A percentile compares a stretch with the other conserved stretches of the same genome.
Conservation (phyloP, 306 rosid genomes). For the Begonia peltatifolia region DNA sequence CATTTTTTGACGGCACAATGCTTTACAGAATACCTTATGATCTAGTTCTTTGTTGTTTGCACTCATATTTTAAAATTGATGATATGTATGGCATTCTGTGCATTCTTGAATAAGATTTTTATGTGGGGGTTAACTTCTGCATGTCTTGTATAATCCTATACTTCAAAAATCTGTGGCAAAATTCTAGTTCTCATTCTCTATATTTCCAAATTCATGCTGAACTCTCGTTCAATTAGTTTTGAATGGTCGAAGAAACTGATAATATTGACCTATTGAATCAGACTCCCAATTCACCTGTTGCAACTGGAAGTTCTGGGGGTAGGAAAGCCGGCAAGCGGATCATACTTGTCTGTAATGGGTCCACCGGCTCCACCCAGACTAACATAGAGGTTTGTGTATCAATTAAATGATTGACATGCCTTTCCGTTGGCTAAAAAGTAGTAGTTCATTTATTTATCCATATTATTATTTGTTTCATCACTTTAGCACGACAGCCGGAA, state of each 20-base stretch:
- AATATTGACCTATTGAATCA: conserved; percentile 32
- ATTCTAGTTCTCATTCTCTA: background rate
- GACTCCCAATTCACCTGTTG: conserved; percentile 95
- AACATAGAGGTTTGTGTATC: conserved; percentile 35
- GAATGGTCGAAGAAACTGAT: background rate
- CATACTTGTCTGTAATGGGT: conserved; percentile 70
- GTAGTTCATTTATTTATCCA: too few relatives aligned
- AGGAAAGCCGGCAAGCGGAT: conserved; percentile 47
- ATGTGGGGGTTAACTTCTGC: background rate
- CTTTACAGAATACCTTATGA: too few relatives aligned
- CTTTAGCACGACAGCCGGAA: too few relatives aligned
- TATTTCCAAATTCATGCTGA: background rate
- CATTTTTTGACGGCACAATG: too few relatives aligned
- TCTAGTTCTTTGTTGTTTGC: too few relatives aligned
- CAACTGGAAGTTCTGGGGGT: conserved; percentile 62
- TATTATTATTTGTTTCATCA: too few relatives aligned
- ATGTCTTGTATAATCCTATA: background rate
- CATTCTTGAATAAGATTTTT: conserved; percentile 8
- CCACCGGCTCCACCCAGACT: conserved; percentile 53
- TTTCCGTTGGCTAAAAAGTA: background rate
- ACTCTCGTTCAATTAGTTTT: background rate
- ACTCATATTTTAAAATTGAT: background rate
- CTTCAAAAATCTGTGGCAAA: background rate
- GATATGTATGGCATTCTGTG: background rate
- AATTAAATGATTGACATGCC: conserved; percentile 2